These are phyloP conservation scores for Penicillium canariense DNA, from an alignment of 495 filamentous ascomycete genomes.

Conservation along the genomic window DNA sequence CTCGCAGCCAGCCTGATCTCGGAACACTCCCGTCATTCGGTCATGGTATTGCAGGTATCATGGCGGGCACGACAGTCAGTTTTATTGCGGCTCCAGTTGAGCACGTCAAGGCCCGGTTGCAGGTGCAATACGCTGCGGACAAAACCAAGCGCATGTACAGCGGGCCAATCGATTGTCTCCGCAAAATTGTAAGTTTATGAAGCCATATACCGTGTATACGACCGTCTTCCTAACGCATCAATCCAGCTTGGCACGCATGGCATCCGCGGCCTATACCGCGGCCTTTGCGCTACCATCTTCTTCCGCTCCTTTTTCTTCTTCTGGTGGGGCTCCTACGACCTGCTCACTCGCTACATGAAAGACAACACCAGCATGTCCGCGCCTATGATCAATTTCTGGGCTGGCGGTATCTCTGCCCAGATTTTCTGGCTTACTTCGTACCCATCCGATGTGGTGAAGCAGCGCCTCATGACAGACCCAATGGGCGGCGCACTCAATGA, in stretches of 20 bases:
- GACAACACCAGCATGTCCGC: constrained; percentile 67
- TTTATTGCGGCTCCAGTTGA: constrained; percentile 94
- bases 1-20: constrained; percentile 28
- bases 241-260: constrained; percentile 59
- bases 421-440: constrained; percentile 92
- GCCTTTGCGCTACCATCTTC: constrained; percentile 76
- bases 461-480: constrained; percentile 94
- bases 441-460: constrained; percentile 93
- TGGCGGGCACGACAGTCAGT: constrained; percentile 85
- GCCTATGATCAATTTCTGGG: constrained; percentile 93
- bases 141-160: constrained; percentile 75
- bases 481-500: constrained; percentile 69
- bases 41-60: constrained; percentile 80
- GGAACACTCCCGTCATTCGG: constrained; percentile 69
- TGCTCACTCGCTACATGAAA: constrained; percentile 67
- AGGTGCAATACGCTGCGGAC: constrained; percentile 81
- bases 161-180: constrained; percentile 80
- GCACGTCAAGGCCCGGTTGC: constrained; percentile 90
- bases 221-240: background rate
- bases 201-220: background rate
- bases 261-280: constrained; percentile 76
- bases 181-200: constrained; percentile 57
- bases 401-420: constrained; percentile 87
- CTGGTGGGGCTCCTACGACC: constrained; percentile 93
- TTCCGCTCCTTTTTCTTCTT: constrained; percentile 95